Evolutionary conservation across 345 rosid species (phyloP).

Genomic region (Mangifera indica): DNA sequence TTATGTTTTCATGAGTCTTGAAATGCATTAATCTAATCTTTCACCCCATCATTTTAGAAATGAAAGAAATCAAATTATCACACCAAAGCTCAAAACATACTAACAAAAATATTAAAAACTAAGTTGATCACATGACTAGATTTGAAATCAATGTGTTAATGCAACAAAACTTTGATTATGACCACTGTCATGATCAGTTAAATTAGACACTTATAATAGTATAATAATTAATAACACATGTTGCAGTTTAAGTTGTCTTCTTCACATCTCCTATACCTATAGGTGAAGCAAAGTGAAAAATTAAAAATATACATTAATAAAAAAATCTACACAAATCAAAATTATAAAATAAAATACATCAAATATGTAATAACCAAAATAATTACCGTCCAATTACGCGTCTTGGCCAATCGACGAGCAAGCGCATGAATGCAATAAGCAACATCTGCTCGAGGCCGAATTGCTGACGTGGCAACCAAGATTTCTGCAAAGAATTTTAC

Average conservation of each 20-base stretch:
- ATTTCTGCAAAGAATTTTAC: slow-evolving; percentile 60
- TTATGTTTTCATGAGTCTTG: neutral
- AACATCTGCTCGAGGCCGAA: slow-evolving; percentile 90
- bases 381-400: slow-evolving; percentile 86
- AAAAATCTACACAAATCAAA: neutral
- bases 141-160: neutral
- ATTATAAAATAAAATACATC: neutral
- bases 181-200: neutral
- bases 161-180: neutral
- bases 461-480: slow-evolving; percentile 62
- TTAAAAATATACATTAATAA: neutral
- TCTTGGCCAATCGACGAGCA: slow-evolving; percentile 75
- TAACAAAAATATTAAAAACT: neutral
- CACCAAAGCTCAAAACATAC: neutral
- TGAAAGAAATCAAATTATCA: neutral
- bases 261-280: neutral
- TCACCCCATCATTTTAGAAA: neutral
- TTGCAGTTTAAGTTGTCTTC: neutral
- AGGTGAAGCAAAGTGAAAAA: neutral
- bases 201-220: neutral
- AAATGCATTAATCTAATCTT: neutral
- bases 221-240: neutral
- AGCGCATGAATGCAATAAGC: slow-evolving; percentile 86
- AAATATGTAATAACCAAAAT: neutral
- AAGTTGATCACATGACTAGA: neutral